Conservation (phyloP, 306 rosid species). For the Trifolium pratense region DNA sequence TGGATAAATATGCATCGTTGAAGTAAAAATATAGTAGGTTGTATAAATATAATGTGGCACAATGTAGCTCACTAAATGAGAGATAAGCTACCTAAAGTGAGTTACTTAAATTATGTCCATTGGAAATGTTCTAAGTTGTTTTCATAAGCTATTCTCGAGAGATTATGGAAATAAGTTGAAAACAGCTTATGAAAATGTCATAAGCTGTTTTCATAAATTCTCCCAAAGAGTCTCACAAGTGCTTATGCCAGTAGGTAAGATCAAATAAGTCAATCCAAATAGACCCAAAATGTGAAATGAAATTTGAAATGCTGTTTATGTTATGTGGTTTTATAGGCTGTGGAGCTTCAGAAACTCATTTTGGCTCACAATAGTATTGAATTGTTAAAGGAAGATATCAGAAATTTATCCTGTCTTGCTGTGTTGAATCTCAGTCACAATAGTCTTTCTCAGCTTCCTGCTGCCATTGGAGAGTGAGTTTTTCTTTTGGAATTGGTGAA, state of each 20-base stretch:
- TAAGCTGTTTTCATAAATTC: background rate
- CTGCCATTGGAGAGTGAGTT: slow-evolving; percentile 95
- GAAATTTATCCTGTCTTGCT: slow-evolving; percentile 63
- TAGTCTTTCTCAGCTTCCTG: slow-evolving; percentile 72
- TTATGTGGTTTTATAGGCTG: slow-evolving; percentile 60
- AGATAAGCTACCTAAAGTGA: no score
- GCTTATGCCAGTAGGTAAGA: background rate
- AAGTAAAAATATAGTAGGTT: no score
- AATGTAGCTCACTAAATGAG: no score
- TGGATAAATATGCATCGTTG: background rate
- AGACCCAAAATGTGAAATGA: background rate
- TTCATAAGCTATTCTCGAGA: background rate
- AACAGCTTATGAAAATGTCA: background rate
- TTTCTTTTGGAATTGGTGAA: background rate
- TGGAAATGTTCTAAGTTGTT: background rate
- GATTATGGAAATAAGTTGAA: background rate
- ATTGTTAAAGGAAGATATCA: slow-evolving; percentile 68
- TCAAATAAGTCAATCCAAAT: background rate
- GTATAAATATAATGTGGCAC: no score
- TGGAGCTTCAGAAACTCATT: slow-evolving; percentile 89
- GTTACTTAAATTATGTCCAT: no score
- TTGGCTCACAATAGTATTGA: slow-evolving; percentile 82
- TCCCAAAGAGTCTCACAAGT: background rate
- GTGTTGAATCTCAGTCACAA: slow-evolving; percentile 89
- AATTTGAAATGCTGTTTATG: slow-evolving; percentile 15